Conservation (phyloP, 768 basidiomycete species). For the Xerocomellus dryophilus region DNA sequence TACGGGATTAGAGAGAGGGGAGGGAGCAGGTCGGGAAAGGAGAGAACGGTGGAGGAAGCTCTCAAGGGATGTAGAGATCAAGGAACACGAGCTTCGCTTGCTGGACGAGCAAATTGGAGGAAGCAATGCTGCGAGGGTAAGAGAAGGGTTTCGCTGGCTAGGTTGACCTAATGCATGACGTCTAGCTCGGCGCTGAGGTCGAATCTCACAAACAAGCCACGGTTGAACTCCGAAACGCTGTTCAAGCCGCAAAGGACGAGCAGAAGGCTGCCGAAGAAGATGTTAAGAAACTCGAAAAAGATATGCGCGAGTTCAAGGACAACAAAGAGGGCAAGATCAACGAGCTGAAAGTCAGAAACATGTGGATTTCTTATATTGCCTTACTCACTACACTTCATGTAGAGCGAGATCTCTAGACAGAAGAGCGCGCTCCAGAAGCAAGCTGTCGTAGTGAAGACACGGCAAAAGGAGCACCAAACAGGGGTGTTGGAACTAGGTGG, state of each 20-base stretch:
- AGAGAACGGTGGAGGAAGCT: slow-evolving; percentile 61
- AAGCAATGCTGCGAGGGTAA: slow-evolving; percentile 85
- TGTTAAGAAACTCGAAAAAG: slow-evolving; percentile 84
- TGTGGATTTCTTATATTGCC: background rate
- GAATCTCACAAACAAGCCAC: slow-evolving; percentile 67
- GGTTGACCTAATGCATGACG: background rate
- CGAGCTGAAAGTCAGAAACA: slow-evolving; percentile 72
- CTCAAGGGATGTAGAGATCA: slow-evolving; percentile 77
- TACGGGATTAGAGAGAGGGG: slow-evolving; percentile 51
- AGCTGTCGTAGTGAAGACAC: slow-evolving; percentile 73
- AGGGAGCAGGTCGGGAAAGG: slow-evolving; percentile 46
- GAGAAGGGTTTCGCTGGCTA: slow-evolving; percentile 21
- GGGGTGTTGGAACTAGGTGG: slow-evolving; percentile 83
- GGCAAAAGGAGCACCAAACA: slow-evolving; percentile 89
- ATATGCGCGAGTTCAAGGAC: slow-evolving; percentile 98
- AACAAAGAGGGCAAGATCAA: slow-evolving; percentile 97
- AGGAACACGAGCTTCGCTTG: slow-evolving; percentile 79
- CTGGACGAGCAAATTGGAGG: slow-evolving; percentile 82
- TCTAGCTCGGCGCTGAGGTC: slow-evolving; percentile 79
- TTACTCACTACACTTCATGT: background rate
- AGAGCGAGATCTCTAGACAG: slow-evolving; percentile 74
- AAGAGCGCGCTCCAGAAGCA: slow-evolving; percentile 82
- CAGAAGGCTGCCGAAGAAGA: slow-evolving; percentile 76
- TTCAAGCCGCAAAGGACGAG: slow-evolving; percentile 69
- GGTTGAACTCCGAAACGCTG: slow-evolving; percentile 49